These are phyloP conservation scores for Mrakia frigida DNA, from an alignment of 768 basidiomycete genomes.

Conservation along the genomic window DNA sequence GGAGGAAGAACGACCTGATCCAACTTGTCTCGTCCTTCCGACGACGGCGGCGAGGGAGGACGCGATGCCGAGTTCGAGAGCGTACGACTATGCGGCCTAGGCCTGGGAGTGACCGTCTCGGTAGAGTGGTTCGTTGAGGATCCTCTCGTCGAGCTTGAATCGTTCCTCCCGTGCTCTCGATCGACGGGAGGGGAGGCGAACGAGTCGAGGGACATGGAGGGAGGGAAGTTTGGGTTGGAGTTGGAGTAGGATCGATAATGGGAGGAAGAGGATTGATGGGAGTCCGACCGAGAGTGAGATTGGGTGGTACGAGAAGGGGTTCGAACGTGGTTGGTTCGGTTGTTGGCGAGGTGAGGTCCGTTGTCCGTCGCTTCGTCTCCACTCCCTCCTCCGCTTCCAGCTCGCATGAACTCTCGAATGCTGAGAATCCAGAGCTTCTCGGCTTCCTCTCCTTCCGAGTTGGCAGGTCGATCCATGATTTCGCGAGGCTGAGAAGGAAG, in stretches of 20 bases:
- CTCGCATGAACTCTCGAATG: conserved; percentile 17
- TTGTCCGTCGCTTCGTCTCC: conserved; percentile 13
- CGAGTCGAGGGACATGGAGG: not conserved
- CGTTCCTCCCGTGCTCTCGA: not conserved
- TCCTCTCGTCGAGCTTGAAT: not conserved
- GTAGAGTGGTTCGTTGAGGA: not conserved
- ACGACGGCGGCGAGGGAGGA: conserved; percentile 11
- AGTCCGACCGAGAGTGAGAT: conserved; percentile 4
- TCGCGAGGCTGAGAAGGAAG: not conserved
- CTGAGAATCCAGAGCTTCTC: conserved; percentile 24
- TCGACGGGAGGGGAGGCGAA: conserved; percentile 17
- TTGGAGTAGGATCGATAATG: conserved; percentile 5
- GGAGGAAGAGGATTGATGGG: conserved; percentile 6
- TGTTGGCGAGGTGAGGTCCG: not conserved
- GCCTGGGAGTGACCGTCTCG: not conserved
- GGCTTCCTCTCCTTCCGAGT: conserved; percentile 1
- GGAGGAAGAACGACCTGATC: conserved; percentile 5
- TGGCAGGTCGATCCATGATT: conserved; percentile 4
- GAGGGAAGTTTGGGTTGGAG: not conserved
- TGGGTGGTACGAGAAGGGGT: not conserved
- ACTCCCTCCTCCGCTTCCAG: not conserved
- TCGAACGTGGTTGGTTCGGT: not conserved
- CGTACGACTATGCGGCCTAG: not conserved
- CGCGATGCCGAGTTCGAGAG: conserved; percentile 1
- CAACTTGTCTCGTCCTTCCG: not conserved